Evolutionary conservation across 176 grass and related monocot species (phyloP).

Genomic region (Olyra latifolia): DNA sequence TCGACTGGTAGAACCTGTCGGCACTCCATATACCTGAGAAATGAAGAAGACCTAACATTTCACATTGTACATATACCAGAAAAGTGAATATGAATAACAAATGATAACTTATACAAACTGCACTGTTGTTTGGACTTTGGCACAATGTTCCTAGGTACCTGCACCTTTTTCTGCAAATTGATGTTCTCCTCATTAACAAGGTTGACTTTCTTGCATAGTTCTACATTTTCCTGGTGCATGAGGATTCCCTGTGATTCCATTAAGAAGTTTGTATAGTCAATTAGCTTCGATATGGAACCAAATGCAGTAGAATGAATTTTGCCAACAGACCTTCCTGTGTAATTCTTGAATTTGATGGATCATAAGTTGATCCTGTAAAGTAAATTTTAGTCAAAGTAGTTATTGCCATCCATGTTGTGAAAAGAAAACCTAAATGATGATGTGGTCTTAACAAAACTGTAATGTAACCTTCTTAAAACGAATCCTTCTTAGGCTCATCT

Average conservation of each 20-base stretch:
- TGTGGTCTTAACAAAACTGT: neutral
- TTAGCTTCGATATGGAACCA: neutral
- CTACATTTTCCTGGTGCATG: slow-evolving; percentile 56
- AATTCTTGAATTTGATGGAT: slow-evolving; percentile 55
- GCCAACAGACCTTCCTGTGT: slow-evolving; percentile 31
- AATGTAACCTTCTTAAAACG: slow-evolving; percentile 42
- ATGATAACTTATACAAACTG: neutral
- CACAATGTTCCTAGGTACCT: neutral
- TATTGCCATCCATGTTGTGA: neutral
- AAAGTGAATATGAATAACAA: neutral
- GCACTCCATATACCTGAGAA: slow-evolving; percentile 48
- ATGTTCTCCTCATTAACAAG: slow-evolving; percentile 51
- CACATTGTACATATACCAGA: neutral
- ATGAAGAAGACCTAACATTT: slow-evolving; percentile 1
- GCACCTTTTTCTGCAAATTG: slow-evolving; percentile 54
- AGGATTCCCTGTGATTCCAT: slow-evolving; percentile 43
- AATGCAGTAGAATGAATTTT: neutral
- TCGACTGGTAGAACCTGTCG: slow-evolving; percentile 17
- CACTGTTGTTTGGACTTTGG: neutral
- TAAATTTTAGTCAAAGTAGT: slow-evolving; percentile 13
- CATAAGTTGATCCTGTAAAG: slow-evolving; percentile 48
- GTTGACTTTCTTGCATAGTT: slow-evolving; percentile 58
- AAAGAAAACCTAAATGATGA: neutral
- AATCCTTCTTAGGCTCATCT: slow-evolving; percentile 45
- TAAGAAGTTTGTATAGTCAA: neutral